A percentile compares a stretch with the other conserved stretches of the same genome.
phyloP scores from a whole-genome alignment of 2,329 filamentous ascomycete genomes.

The Penicillium sp. region DNA sequence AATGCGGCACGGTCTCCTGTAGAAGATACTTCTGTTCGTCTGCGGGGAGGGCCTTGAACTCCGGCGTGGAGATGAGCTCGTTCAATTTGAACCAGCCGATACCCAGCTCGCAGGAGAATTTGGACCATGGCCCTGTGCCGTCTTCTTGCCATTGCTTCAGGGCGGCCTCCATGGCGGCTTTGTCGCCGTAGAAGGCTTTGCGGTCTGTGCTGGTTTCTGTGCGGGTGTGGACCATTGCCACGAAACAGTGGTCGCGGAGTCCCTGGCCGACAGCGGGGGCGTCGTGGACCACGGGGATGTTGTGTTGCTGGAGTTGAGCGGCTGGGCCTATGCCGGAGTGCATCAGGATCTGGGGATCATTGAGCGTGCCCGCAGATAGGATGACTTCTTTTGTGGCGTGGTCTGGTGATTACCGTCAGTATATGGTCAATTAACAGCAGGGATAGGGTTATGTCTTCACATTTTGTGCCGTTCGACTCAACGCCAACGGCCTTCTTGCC shows the following conservation, averaged over 20 bases:
- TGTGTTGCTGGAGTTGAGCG: constrained; percentile 8
- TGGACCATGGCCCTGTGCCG: constrained; percentile 39
- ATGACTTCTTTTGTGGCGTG: constrained; percentile 17
- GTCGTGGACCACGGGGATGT: constrained; percentile 16
- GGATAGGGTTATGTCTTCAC: constrained; percentile 26
- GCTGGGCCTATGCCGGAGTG: constrained; percentile 16
- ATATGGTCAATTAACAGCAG: not conserved
- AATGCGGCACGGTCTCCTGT: constrained; percentile 54
- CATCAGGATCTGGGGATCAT: constrained; percentile 16
- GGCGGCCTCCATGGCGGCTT: constrained; percentile 17
- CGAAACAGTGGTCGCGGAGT: constrained; percentile 21
- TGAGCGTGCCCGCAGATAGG: constrained; percentile 18
- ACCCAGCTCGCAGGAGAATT: constrained; percentile 31
- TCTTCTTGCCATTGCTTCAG: constrained; percentile 47
- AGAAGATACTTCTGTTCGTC: constrained; percentile 46
- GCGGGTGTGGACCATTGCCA: constrained; percentile 11
- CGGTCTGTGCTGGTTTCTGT: constrained; percentile 6
- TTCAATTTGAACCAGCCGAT: constrained; percentile 44
- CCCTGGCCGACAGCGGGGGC: constrained; percentile 22
- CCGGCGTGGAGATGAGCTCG: constrained; percentile 41
- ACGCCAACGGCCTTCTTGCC: constrained; percentile 48
- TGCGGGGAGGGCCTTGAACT: constrained; percentile 51
- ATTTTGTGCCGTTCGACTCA: constrained; percentile 40
- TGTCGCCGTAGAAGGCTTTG: constrained; percentile 10
- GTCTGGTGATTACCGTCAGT: constrained; percentile 5